A percentile compares a stretch with the other conserved stretches of the same genome.
Evolutionary conservation across 2,329 filamentous ascomycete genomes (phyloP).

Genomic region (Colletotrichum neosansevieriae): DNA sequence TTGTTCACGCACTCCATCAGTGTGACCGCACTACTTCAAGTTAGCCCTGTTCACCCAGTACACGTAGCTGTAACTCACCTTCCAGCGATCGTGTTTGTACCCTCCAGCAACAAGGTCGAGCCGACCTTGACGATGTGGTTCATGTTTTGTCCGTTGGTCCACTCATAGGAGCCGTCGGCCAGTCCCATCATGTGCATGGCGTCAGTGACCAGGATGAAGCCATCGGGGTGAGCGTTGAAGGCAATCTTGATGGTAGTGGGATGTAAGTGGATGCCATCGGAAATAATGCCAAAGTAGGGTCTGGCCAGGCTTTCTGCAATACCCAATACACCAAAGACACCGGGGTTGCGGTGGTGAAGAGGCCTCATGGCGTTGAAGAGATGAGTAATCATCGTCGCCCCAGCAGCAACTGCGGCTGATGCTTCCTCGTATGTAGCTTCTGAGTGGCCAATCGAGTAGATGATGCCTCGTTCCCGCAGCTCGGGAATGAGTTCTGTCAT

Average conservation of each 20-base stretch:
- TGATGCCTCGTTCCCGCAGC: constrained; percentile 74
- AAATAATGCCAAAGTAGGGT: constrained; percentile 90
- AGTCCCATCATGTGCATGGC: constrained; percentile 90
- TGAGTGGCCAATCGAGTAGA: constrained; percentile 86
- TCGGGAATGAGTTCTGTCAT: constrained; percentile 78
- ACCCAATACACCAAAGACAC: constrained; percentile 88
- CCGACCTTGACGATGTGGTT: constrained; percentile 78
- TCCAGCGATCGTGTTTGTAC: constrained; percentile 82
- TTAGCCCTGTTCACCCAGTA: constrained; percentile 19
- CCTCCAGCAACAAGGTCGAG: constrained; percentile 78
- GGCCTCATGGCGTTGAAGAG: constrained; percentile 95
- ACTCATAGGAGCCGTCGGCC: constrained; percentile 85
- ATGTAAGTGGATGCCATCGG: constrained; percentile 91
- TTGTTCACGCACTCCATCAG: constrained; percentile 88
- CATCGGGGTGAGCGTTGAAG: constrained; percentile 85
- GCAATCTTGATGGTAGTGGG: constrained; percentile 91
- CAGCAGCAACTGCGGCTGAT: constrained; percentile 75
- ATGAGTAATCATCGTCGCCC: constrained; percentile 91
- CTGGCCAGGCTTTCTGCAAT: constrained; percentile 67
- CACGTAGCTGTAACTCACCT: constrained; percentile 61
- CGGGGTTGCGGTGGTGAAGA: constrained; percentile 90
- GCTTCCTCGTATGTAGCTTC: constrained; percentile 90
- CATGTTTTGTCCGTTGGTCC: constrained; percentile 78
- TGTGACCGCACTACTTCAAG: constrained; percentile 68
- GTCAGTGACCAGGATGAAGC: constrained; percentile 91